Evolutionary conservation across 2,329 filamentous ascomycete species (phyloP), one percentile per base, ranked within the genome.

Genomic region (Claviceps pazoutovae): DNA sequence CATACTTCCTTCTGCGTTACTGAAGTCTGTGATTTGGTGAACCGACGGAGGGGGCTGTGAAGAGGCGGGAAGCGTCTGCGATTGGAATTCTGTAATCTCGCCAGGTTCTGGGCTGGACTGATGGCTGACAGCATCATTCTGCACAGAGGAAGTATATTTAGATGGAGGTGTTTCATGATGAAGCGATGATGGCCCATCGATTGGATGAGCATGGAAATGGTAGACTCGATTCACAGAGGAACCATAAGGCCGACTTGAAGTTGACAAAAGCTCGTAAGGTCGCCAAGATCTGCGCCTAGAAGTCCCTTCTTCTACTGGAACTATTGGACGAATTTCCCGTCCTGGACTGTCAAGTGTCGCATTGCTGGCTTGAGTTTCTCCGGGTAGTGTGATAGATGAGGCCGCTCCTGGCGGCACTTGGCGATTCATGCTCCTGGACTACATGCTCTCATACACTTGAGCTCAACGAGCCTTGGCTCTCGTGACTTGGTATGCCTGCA

Each of bases 261-360:
- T 17, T 21, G 36, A 26, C 14, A 23, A 21, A 48, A 19, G 2
- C 39, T 21, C 16, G 5, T 13, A 48, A 34, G 30, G 30, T 11
- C 9, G 9, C 6, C 30, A 43, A 38, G 42, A 39, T 14, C 14
- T 50, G 37, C 23, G n/a, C 39, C 45, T 44, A 11, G 37, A 50
- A 46, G 55, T 53, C 23, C 53, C 51, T 51, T 50, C 55, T 37
- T 51, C 55, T 37, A 53, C 51, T 39, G 34, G 50, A 47, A 56
- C 52, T 37, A 43, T 54, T 7, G 19, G 23, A 7, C 16, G 16
- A 4, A 11, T 13, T 17, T 16, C 41, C 23, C 14, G 36, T 44
- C n/a, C 21, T 5, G 16, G 7, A n/a, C 2, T n/a, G 26, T 21
- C 38, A 14, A 14, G 45, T 17, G 38, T 36, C 19, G 21, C 16